phyloP scores from a whole-genome alignment of 805 yeast species.

The Candida hungchunana region DNA sequence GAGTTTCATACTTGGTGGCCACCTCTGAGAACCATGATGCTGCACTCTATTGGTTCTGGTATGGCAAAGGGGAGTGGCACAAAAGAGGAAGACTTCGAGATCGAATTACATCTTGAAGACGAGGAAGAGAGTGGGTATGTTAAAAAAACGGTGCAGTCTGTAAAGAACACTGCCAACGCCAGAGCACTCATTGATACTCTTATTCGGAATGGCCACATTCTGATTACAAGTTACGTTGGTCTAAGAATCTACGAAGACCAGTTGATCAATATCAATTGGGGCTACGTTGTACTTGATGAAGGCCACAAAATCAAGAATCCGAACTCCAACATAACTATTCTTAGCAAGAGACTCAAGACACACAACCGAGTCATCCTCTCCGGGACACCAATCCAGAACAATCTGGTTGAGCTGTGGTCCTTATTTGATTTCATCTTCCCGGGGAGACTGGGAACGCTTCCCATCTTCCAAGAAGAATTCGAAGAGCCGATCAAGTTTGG shows the following conservation, averaged over 20 bases:
- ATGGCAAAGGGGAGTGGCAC: slow-evolving; percentile 47
- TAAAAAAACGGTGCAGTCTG: slow-evolving; percentile 24
- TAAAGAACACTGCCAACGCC: slow-evolving; percentile 37
- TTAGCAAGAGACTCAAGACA: slow-evolving; percentile 81
- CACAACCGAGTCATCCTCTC: slow-evolving; percentile 83
- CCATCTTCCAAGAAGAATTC: slow-evolving; percentile 90
- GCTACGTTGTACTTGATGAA: slow-evolving; percentile 87
- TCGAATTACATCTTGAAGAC: slow-evolving; percentile 37
- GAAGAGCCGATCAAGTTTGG: slow-evolving; percentile 91
- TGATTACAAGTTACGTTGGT: slow-evolving; percentile 91
- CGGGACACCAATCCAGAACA: slow-evolving; percentile 97
- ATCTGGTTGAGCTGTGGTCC: slow-evolving; percentile 89
- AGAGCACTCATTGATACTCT: slow-evolving; percentile 52
- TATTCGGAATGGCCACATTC: slow-evolving; percentile 67
- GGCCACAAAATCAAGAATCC: slow-evolving; percentile 98
- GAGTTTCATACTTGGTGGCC: slow-evolving; percentile 99
- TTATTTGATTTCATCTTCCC: slow-evolving; percentile 93
- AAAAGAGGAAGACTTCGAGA: slow-evolving; percentile 50
- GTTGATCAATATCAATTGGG: slow-evolving; percentile 73
- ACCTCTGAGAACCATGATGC: slow-evolving; percentile 74
- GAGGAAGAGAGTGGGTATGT: slow-evolving; percentile 37
- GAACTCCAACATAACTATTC: slow-evolving; percentile 78
- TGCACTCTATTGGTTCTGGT: slow-evolving; percentile 92
- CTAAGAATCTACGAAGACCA: slow-evolving; percentile 61
- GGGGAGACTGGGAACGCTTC: slow-evolving; percentile 89